A percentile compares a stretch with the other conserved stretches of the same genome.
Evolutionary conservation across 2,329 filamentous ascomycete genomes (phyloP).

Genomic region (Cryphonectria parasitica): DNA sequence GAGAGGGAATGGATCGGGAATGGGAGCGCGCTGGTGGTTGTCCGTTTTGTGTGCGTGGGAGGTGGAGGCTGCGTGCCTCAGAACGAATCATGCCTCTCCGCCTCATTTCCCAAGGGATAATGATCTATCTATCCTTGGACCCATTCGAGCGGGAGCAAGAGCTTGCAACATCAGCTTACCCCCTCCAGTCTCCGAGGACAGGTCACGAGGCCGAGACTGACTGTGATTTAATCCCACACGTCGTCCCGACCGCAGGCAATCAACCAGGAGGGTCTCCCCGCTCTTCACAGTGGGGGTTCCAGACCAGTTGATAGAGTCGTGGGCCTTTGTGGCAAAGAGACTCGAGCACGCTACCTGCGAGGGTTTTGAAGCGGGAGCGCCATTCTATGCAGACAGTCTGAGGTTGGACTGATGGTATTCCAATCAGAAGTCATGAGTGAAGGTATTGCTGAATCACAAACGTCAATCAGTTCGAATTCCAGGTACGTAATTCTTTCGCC

Average conservation of each 20-base stretch:
- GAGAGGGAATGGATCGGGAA: neutral
- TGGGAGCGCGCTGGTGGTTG: neutral
- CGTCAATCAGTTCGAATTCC: neutral
- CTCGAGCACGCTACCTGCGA: neutral
- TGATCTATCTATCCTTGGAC: neutral
- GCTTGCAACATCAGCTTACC: neutral
- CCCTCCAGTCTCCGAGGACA: neutral
- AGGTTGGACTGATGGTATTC: neutral
- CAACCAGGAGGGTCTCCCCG: neutral
- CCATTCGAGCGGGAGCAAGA: neutral
- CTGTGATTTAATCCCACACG: neutral
- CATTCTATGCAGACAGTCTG: neutral
- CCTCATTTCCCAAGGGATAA: neutral
- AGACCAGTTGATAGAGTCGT: neutral
- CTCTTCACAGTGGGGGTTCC: neutral
- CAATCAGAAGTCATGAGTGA: neutral
- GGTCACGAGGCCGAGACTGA: neutral
- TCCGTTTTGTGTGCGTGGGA: neutral
- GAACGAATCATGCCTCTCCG: neutral
- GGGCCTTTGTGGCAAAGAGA: neutral
- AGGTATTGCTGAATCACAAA: neutral
- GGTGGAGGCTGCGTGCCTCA: neutral
- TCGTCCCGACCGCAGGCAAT: neutral
- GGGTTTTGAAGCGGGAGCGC: neutral
- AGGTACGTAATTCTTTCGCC: neutral